Percentiles rank a stretch among this genome's conserved stretches.
Evolutionary conservation across 345 rosid species (phyloP).

Genomic region (Garcia nutans): DNA sequence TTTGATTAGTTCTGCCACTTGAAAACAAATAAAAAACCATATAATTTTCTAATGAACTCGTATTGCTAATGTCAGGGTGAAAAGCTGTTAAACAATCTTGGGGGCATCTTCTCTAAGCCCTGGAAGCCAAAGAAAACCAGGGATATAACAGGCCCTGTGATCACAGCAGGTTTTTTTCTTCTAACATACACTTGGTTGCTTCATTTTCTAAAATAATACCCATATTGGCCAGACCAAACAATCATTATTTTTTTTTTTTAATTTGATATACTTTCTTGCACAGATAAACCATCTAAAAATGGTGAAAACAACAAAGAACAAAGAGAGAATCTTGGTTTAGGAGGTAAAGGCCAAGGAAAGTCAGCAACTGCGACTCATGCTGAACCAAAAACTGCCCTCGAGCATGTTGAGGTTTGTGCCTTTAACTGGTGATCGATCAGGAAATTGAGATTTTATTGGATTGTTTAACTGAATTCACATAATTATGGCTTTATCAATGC

Average conservation of each 20-base stretch:
- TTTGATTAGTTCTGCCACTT: too few relatives aligned
- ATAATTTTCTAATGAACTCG: background rate
- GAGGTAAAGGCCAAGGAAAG: constrained; percentile 8
- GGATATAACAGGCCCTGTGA: constrained; percentile 29
- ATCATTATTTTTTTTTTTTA: background rate
- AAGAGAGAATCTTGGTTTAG: constrained; percentile 29
- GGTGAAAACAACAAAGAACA: constrained; percentile 18
- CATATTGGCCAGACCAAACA: background rate
- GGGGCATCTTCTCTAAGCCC: constrained; percentile 37
- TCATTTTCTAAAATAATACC: background rate
- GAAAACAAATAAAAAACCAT: too few relatives aligned
- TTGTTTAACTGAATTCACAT: background rate
- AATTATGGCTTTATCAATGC: background rate
- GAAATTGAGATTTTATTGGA: background rate
- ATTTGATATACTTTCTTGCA: background rate
- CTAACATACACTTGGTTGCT: background rate
- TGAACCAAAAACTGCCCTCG: constrained; percentile 23
- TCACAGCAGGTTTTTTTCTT: constrained; percentile 26
- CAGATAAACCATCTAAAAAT: constrained; percentile 23
- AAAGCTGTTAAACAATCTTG: constrained; percentile 34
- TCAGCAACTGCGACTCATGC: constrained; percentile 32
- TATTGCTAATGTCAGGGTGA: constrained; percentile 24
- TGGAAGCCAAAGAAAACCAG: constrained; percentile 33
- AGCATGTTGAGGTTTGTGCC: constrained; percentile 31
- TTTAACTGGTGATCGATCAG: background rate